Evolutionary conservation across 495 filamentous ascomycete genomes (phyloP), one percentile per base, ranked within the genome.

Genomic region (Cairneyella variabilis): DNA sequence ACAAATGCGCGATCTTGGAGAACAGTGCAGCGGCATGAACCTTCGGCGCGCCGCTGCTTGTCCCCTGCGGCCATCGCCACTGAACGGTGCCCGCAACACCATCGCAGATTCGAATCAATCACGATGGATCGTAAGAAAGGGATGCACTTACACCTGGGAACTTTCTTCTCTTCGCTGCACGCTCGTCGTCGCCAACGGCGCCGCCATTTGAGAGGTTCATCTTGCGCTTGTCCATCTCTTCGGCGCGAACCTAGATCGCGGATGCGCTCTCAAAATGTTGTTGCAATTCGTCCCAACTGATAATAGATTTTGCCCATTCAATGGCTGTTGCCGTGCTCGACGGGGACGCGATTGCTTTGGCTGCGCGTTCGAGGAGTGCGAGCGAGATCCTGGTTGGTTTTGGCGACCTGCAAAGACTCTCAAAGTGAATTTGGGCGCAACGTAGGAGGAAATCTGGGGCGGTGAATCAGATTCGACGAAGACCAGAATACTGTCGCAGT

Each of bases 191-290:
- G 48, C 55, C 40, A 60, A 65, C 30, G 64, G 56, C 64, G 14
- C 71, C 64, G 53, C 70, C 67, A 50, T 64, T 67, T 21, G n/a
- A n/a, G n/a, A n/a, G n/a, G n/a, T n/a, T n/a, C n/a, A 76, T 77
- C 65, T 86, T 88, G 48, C 86, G 80, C 74, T 89, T 90, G 51
- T 83, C 83, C 84, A 88, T 88, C 38, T 59, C 51, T 46, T 63
- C 42, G 36, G 3, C 53, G 14, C 20, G 16, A 30, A 34, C 12
- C 21, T 22, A 22, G 39, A 38, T 50, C 21, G 38, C 51, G 8
- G 30, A 10, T 8, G 26, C 27, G 26, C 14, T 17, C n/a, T n/a
- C 3, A 17, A 39, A 25, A 44, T 37, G 34, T 18, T 28, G 38
- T 37, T 14, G 20, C 18, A 21, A 48, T 59, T 50, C 44, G 37